These are phyloP conservation scores for Aspergillus homomorphus DNA, from an alignment of 495 filamentous ascomycete genomes.

Conservation along the genomic window DNA sequence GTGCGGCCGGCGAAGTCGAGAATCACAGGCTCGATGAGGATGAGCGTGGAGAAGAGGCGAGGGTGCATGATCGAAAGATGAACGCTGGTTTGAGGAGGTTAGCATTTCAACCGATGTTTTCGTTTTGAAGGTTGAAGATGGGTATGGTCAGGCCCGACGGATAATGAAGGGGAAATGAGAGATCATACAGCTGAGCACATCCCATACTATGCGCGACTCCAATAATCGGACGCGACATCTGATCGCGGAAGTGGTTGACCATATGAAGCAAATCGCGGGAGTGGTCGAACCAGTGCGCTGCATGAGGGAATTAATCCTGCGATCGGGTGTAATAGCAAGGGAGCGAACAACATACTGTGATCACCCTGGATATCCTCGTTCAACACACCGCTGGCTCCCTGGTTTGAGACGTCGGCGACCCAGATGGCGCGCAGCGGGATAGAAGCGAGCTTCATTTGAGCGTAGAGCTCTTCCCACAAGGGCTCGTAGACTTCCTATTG, in stretches of 20 bases:
- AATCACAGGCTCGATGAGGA: slow-evolving; percentile 68
- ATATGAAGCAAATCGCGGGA: slow-evolving; percentile 72
- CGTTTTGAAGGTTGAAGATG: too few relatives aligned
- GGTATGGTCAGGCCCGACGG: not conserved
- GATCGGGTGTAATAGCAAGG: not conserved
- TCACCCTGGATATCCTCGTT: slow-evolving; percentile 65
- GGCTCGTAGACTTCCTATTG: slow-evolving; percentile 70
- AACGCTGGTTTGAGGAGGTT: slow-evolving; percentile 7
- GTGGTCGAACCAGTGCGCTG: slow-evolving; percentile 70
- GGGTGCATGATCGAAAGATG: slow-evolving; percentile 64
- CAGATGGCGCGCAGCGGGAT: slow-evolving; percentile 65
- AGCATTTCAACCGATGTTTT: not conserved
- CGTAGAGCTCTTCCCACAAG: slow-evolving; percentile 65
- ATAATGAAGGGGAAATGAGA: not conserved
- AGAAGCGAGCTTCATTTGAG: slow-evolving; percentile 32
- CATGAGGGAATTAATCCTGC: not conserved
- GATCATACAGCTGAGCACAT: slow-evolving; percentile 50
- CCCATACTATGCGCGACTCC: slow-evolving; percentile 82
- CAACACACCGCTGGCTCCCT: slow-evolving; percentile 63
- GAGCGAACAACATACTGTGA: slow-evolving; percentile 47
- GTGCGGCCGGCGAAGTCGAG: slow-evolving; percentile 28
- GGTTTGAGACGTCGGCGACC: slow-evolving; percentile 68
- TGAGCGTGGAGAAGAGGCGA: slow-evolving; percentile 61
- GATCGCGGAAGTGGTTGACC: slow-evolving; percentile 65
- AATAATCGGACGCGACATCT: slow-evolving; percentile 72